Evolutionary conservation across 495 filamentous ascomycete genomes (phyloP).

Genomic region (Neurospora sp.): DNA sequence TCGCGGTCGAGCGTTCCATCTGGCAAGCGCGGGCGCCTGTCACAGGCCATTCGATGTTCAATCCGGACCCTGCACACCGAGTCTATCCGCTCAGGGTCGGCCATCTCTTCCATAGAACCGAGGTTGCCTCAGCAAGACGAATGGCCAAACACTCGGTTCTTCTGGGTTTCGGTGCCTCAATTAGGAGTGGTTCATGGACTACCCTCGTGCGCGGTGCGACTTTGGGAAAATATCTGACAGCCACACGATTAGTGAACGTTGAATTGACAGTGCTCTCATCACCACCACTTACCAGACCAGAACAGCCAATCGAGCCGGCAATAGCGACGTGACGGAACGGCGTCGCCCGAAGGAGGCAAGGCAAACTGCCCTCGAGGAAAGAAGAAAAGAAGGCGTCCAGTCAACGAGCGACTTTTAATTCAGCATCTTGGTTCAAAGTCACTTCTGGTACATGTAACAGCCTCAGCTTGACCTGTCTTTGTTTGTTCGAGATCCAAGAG

Average conservation of each 20-base stretch:
- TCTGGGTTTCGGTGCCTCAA: not conserved
- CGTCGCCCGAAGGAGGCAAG: not conserved
- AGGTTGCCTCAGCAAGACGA: not conserved
- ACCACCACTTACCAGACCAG: not conserved
- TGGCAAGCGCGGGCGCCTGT: not conserved
- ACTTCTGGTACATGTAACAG: not conserved
- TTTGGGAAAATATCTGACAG: not conserved
- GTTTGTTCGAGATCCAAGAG: not conserved
- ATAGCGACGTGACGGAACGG: not conserved
- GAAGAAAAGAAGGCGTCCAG: not conserved
- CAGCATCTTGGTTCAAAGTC: not conserved
- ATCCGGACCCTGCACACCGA: not conserved
- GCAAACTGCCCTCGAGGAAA: not conserved
- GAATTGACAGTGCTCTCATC: not conserved
- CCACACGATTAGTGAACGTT: not conserved
- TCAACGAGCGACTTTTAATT: not conserved
- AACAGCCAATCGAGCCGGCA: not conserved
- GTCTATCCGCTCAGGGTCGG: not conserved
- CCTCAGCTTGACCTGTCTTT: not conserved
- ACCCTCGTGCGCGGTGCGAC: not conserved
- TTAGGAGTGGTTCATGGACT: not conserved
- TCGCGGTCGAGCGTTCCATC: not conserved
- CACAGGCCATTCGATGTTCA: not conserved
- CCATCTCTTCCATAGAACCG: not conserved
- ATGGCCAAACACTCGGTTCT: not conserved